phyloP scores from a whole-genome alignment of 768 basidiomycete species.

The Pleurotus ostreatus region DNA sequence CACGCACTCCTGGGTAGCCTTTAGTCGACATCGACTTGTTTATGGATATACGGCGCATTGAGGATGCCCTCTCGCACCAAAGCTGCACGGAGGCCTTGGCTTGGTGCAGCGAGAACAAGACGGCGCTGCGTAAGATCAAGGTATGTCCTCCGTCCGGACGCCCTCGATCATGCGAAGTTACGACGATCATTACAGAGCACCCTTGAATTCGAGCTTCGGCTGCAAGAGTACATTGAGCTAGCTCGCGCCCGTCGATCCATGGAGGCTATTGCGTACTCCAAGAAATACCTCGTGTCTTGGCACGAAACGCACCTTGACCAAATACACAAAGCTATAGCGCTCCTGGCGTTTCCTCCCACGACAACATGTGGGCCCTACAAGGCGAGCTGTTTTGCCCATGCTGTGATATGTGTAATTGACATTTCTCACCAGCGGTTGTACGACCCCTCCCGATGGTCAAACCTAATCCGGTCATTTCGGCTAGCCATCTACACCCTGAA shows the following conservation, averaged over 20 bases:
- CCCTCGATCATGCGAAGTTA: slow-evolving; percentile 2
- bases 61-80: slow-evolving; percentile 67
- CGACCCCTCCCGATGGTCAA: slow-evolving; percentile 72
- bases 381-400: slow-evolving; percentile 34
- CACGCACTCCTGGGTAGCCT: slow-evolving; percentile 40
- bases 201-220: slow-evolving; percentile 91
- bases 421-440: slow-evolving; percentile 64
- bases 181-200: slow-evolving; percentile 57
- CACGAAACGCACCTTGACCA: slow-evolving; percentile 76
- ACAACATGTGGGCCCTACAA: slow-evolving; percentile 79
- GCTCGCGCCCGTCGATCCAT: slow-evolving; percentile 57
- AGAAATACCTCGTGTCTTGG: slow-evolving; percentile 80
- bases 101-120: slow-evolving; percentile 97
- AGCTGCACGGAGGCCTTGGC: slow-evolving; percentile 86
- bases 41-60: slow-evolving; percentile 83
- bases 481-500: slow-evolving; percentile 84
- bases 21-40: slow-evolving; percentile 92
- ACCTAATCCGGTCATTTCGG: slow-evolving; percentile 76
- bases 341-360: slow-evolving; percentile 71
- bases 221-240: slow-evolving; percentile 96
- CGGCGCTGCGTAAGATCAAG: slow-evolving; percentile 87
- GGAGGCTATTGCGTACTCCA: slow-evolving; percentile 82
- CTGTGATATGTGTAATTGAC: background rate
- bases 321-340: slow-evolving; percentile 69
- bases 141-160: slow-evolving; percentile 29